phyloP scores from a whole-genome alignment of 2,329 filamentous ascomycete species.

The Talaromyces rugulosus region DNA sequence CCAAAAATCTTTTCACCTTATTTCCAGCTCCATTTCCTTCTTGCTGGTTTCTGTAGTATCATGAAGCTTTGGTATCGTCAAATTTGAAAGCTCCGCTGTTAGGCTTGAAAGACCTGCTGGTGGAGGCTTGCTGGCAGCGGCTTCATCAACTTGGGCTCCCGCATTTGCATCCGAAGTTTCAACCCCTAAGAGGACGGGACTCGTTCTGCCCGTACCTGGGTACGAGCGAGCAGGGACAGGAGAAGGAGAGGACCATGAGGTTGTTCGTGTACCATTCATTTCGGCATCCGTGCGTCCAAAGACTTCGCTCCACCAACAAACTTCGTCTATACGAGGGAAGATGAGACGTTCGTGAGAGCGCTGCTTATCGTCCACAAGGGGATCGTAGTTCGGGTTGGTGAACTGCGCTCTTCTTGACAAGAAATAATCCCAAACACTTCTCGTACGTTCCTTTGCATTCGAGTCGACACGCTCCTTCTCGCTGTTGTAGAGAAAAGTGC shows the following conservation, averaged over 20 bases:
- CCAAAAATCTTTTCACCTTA: constrained; percentile 35
- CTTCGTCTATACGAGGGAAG: constrained; percentile 69
- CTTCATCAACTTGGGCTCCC: neutral
- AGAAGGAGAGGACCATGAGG: constrained; percentile 36
- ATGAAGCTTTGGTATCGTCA: constrained; percentile 36
- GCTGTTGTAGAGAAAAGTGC: constrained; percentile 92
- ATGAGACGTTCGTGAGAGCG: constrained; percentile 78
- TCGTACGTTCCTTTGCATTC: constrained; percentile 64
- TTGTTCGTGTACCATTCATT: constrained; percentile 69
- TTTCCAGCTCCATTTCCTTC: constrained; percentile 46
- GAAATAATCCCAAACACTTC: constrained; percentile 96
- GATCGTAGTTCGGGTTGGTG: constrained; percentile 73
- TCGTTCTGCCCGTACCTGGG: constrained; percentile 27
- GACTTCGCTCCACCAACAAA: constrained; percentile 90
- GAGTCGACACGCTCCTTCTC: constrained; percentile 80
- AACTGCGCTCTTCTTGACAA: constrained; percentile 76
- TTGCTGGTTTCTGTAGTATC: constrained; percentile 24
- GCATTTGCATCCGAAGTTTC: constrained; percentile 49
- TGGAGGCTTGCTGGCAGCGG: constrained; percentile 25
- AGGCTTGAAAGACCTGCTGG: constrained; percentile 38
- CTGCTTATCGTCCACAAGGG: constrained; percentile 69
- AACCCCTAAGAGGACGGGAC: constrained; percentile 56
- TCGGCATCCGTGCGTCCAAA: constrained; percentile 85
- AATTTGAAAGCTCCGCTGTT: constrained; percentile 42
- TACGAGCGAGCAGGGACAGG: constrained; percentile 39